Conservation (phyloP, 2,329 filamentous ascomycete genomes). For the Fusarium anguioides region DNA sequence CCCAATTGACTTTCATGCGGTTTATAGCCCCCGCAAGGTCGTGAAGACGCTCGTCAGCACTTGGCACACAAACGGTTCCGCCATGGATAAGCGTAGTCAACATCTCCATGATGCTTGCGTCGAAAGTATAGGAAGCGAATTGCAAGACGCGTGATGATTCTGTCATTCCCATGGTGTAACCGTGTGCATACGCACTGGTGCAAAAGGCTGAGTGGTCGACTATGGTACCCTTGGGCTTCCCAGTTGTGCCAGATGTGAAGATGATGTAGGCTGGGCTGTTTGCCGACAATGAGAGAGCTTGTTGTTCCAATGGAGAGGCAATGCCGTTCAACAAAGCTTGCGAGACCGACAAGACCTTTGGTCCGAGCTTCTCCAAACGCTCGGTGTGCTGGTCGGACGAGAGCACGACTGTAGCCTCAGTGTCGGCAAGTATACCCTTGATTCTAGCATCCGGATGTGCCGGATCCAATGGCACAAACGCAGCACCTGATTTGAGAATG, state of each 20-base stretch:
- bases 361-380: conserved; percentile 16
- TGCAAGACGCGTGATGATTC: conserved; percentile 21
- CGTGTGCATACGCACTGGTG: conserved; percentile 14
- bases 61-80: conserved; percentile 50
- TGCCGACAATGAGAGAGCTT: not conserved
- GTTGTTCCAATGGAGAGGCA: not conserved
- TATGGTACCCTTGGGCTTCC: conserved; percentile 26
- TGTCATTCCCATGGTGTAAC: conserved; percentile 13
- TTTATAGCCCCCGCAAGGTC: conserved; percentile 41
- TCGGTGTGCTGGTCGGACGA: not conserved
- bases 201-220: conserved; percentile 22
- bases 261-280: conserved; percentile 14
- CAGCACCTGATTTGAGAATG: conserved; percentile 17
- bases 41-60: conserved; percentile 53
- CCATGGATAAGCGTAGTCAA: conserved; percentile 37
- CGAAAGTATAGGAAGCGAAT: conserved; percentile 42
- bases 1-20: conserved; percentile 33
- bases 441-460: conserved; percentile 21
- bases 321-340: not conserved
- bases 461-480: conserved; percentile 14
- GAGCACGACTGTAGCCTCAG: not conserved
- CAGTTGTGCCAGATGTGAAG: conserved; percentile 27
- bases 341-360: not conserved
- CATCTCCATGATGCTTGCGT: conserved; percentile 44
- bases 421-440: not conserved